Base-by-base conservation (phyloP, 2,329 filamentous ascomycete species). In the Curvularia sp. region DNA sequence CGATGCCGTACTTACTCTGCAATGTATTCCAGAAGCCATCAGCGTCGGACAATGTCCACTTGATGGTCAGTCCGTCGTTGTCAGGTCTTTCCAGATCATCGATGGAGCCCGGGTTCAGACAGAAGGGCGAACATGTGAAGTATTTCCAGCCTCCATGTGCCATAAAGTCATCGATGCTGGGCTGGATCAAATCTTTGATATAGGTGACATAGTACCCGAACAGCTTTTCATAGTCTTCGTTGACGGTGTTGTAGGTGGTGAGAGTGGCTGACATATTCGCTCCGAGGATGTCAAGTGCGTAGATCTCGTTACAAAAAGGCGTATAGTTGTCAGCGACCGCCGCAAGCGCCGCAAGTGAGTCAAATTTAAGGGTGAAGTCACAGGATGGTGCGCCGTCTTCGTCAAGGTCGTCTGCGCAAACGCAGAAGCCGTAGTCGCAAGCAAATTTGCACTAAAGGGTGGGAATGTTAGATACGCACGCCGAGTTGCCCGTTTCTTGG, bases 221-320 rank as follows among this genome's bases (percentile, higher is more conserved):
- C 34, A 38, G 34, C 34, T 38, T 38, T 38, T 38, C 34, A 38
- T 38, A 38, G 34, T 38, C 34, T 38, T 38, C 34, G 34, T 38
- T 38, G 34, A 38, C 34, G 34, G 41, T 43, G 18, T 43, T 42
- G 21, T 71, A 60, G 21, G 66, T 47, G 41, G 41, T 25, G 41
- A 43, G 34, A 38, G 34, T 38, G 34, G 34, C 34, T 38, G 34
- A 38, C 34, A 38, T 38, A 38, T 38, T 38, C 34, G 34, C 34
- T 38, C 34, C 34, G n/a, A 38, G 34, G 34, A 38, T 38, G 34
- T 38, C 34, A 38, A 38, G 34, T 38, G 34, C 34, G 34, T 38
- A 38, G 34, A 38, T 38, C 34, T 38, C 34, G 34, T 38, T 38
- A 38, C 34, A 38, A 13, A 38, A 38, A 38, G 34, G 34, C 34